Evolutionary conservation across 768 basidiomycete species (phyloP).

Genomic region (Tricholoma saponaceum): DNA sequence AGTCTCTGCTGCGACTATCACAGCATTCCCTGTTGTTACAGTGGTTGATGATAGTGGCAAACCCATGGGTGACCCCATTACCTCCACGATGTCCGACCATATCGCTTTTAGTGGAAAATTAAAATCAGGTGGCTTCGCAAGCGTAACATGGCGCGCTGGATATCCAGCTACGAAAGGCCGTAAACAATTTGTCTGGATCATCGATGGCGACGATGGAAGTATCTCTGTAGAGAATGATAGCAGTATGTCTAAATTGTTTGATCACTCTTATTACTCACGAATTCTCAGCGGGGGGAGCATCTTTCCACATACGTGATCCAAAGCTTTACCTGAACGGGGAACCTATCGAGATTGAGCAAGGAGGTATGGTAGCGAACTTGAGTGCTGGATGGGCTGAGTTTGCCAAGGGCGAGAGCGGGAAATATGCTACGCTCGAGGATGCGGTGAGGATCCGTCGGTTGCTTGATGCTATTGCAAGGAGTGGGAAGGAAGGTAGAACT

Average conservation of each 20-base stretch:
- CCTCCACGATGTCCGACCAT: not conserved
- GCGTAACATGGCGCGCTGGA: conserved; percentile 21
- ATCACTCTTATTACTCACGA: not conserved
- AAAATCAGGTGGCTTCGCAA: conserved; percentile 24
- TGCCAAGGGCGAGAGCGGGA: conserved; percentile 16
- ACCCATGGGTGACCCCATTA: not conserved
- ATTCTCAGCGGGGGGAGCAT: not conserved
- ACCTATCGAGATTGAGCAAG: conserved; percentile 14
- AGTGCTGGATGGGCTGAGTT: conserved; percentile 19
- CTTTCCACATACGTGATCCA: conserved; percentile 20
- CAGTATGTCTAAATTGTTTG: not conserved
- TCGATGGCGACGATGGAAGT: conserved; percentile 30
- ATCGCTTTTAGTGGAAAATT: conserved; percentile 24
- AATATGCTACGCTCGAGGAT: conserved; percentile 25
- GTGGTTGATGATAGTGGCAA: conserved; percentile 16
- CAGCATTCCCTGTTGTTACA: conserved; percentile 20
- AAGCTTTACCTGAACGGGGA: conserved; percentile 28
- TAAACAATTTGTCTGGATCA: conserved; percentile 26
- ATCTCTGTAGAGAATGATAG: conserved; percentile 20
- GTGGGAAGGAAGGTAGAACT: conserved; percentile 24
- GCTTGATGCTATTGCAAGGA: conserved; percentile 19
- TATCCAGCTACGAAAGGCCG: conserved; percentile 17
- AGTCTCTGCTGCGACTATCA: conserved; percentile 21
- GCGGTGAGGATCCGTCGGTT: conserved; percentile 19
- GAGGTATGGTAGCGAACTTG: conserved; percentile 3